phyloP scores from a whole-genome alignment of 2,329 filamentous ascomycete species.

The Pestalotiopsis sp. region DNA sequence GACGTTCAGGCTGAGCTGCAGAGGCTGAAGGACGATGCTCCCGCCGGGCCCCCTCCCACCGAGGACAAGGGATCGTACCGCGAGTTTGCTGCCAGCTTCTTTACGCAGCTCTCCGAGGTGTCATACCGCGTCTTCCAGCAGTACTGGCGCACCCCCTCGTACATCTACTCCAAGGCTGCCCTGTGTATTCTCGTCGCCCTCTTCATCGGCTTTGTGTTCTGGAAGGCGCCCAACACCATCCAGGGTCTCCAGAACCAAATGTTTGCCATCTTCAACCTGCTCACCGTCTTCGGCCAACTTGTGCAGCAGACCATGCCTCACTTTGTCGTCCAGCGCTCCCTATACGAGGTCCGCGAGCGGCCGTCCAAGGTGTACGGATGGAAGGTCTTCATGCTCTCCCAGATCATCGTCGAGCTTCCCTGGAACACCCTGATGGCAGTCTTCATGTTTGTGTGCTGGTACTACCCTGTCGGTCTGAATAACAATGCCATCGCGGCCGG shows the following conservation, averaged over 20 bases:
- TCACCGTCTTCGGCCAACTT: slow-evolving; percentile 76
- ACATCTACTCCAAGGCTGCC: slow-evolving; percentile 72
- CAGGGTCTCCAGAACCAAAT: slow-evolving; percentile 81
- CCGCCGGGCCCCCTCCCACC: slow-evolving; percentile 24
- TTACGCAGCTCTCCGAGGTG: slow-evolving; percentile 63
- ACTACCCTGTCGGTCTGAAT: slow-evolving; percentile 79
- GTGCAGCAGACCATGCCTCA: slow-evolving; percentile 79
- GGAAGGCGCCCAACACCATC: slow-evolving; percentile 65
- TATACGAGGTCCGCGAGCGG: slow-evolving; percentile 81
- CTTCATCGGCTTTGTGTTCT: slow-evolving; percentile 81
- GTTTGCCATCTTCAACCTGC: slow-evolving; percentile 79
- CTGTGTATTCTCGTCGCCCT: slow-evolving; percentile 62
- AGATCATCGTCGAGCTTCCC: slow-evolving; percentile 79
- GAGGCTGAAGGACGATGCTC: slow-evolving; percentile 52
- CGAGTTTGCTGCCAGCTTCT: slow-evolving; percentile 79
- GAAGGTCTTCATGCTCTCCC: slow-evolving; percentile 78
- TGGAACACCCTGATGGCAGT: slow-evolving; percentile 75
- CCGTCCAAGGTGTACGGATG: slow-evolving; percentile 80
- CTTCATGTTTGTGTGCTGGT: slow-evolving; percentile 77
- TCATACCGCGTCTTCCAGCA: slow-evolving; percentile 73
- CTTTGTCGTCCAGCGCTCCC: slow-evolving; percentile 73
- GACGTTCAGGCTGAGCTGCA: slow-evolving; percentile 55
- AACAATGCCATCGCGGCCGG: slow-evolving; percentile 62
- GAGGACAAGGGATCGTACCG: slow-evolving; percentile 51
- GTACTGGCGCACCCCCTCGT: slow-evolving; percentile 79